These are phyloP conservation scores for Pachyrhizus erosus DNA, from an alignment of 306 rosid species.

Conservation along the genomic window DNA sequence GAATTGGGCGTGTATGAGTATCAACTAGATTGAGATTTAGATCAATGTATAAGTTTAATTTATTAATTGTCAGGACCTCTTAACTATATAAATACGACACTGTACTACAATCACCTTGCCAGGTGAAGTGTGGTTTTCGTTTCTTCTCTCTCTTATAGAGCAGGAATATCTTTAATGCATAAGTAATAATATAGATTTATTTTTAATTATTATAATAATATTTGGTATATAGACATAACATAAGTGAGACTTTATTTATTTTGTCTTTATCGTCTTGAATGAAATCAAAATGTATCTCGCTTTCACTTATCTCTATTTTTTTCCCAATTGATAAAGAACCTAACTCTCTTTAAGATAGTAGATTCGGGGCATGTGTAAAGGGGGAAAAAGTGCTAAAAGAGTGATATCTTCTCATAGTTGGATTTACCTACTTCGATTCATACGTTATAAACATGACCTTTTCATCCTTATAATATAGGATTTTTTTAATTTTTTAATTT, in stretches of 20 bases:
- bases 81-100: neutral
- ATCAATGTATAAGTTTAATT: conserved; percentile 17
- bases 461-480: too few relatives aligned
- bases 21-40: conserved; percentile 21
- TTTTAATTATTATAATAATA: neutral
- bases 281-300: neutral
- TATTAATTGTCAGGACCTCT: neutral
- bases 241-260: neutral
- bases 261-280: neutral
- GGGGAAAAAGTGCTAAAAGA: neutral
- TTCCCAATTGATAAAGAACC: neutral
- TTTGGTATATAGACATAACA: neutral
- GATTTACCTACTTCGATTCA: too few relatives aligned
- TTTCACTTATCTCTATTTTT: neutral
- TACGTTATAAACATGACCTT: too few relatives aligned
- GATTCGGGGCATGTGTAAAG: neutral
- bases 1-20: conserved; percentile 31
- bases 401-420: neutral
- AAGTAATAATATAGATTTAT: neutral
- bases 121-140: conserved; percentile 44
- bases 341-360: neutral
- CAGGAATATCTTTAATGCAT: neutral
- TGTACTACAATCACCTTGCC: neutral
- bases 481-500: too few relatives aligned
- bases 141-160: neutral